Evolutionary conservation across 768 basidiomycete genomes (phyloP), one percentile per base, ranked within the genome.

Genomic region (Boletus sp.): DNA sequence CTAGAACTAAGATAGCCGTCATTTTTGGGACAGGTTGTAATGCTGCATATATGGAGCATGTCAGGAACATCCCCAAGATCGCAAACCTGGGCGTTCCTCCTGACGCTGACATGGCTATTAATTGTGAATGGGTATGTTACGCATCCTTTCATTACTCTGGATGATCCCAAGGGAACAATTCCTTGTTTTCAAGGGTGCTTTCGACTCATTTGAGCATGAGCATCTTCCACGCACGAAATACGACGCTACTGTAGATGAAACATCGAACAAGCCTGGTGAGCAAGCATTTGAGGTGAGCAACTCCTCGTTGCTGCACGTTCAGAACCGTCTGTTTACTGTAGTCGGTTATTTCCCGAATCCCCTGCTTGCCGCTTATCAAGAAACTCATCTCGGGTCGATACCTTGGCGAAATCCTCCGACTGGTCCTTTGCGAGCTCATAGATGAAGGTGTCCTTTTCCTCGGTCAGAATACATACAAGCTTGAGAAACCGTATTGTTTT

Each of bases 11-110:
- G 69, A 95, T 98, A 63, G 97, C 93, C 1, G 88, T 90, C 65
- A 98, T 99, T 64, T 96, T 98, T 64, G 97, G 97, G 37, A 99
- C 97, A 7, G 97, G 97, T 0, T 98, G 95, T 69, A 98, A 98
- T 69, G 96, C 96, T 0, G 96, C 96, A 7, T 98, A 98, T 67
- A 95, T 97, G 92, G 96, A 99, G 69, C 83, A 85, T 53, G 82
- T 93, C 15, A 79, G 77, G 39, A 83, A 87, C 62, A 94, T 98
- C 46, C 82, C 88, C 38, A 99, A 99, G 78, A 83, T 98, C 58
- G 78, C 80, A 45, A 60, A 83, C 49, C 72, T 94, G n/a, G 86
- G 85, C 1, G 78, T 95, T 58, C 82, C 85, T 35, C 75, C 72
- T 3, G 72, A 76, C 14, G 79, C 76, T 27, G 78, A 88, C 50